Base-by-base conservation (phyloP, 176 grass and related monocot species). In the Oryza officinalis region DNA sequence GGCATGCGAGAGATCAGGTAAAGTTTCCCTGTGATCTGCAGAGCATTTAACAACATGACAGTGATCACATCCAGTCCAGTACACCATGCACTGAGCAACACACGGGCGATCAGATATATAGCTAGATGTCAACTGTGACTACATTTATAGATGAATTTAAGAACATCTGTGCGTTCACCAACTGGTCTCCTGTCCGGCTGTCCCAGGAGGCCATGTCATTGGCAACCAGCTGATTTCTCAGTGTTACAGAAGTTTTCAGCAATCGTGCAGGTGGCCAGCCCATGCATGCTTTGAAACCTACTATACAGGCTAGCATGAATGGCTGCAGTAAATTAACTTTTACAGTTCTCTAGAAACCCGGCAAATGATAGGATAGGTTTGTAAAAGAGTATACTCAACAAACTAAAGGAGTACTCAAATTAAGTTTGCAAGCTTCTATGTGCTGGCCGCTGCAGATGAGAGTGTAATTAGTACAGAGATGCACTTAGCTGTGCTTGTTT, bases 401-500 rank as follows among this genome's bases (percentile, higher is more conserved):
- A 46, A 46, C 14, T 46, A 46, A 46, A 52, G 26, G n/a, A 64
- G 71, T 27, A 33, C 76, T 52, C 4, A 41, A 43, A 57, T 54
- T 54, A 20, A 23, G 54, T 23, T 20, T 60, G n/a, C 54, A 8
- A 23, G 20, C 54, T n/a, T 22, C 22, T n/a, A 46, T 69, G 78
- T 69, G 78, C 43, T 68, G 44, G 70, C 32, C 57, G 85, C 43
- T 23, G 47, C 4, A 32, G 84, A 80, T 80, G 67, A n/a, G 72
- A 72, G 68, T 80, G 57, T 41, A 47, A n/a, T 44, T 44, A 80
- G 77, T 67, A 61, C 37, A 11, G 12, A n/a, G 66, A 85, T 63
- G 83, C 75, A 72, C 63, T 69, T 44, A 80, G 46, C 46, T 67
- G 63, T 43, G 8, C 61, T 87, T 81, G 78, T 81, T 71, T 87